Evolutionary conservation across 495 filamentous ascomycete genomes (phyloP), one percentile per base, ranked within the genome.

Genomic region (Trichoderma reesei): DNA sequence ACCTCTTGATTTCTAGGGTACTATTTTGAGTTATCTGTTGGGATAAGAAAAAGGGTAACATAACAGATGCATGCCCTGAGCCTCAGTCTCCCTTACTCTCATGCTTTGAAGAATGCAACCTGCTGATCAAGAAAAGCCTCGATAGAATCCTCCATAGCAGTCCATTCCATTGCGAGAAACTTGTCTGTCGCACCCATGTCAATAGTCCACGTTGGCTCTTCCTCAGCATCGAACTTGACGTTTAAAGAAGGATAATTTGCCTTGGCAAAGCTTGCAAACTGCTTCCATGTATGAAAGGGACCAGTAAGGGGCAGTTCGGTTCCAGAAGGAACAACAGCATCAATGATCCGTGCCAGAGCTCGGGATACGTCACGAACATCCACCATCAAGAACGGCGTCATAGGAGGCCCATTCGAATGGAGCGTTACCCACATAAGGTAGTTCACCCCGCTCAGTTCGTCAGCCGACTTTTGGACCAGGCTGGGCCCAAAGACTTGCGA

Each of bases 401-500:
- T 56, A 13, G 51, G 51, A 36, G 51, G 51, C 10, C 51, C 51
- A 34, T 56, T 26, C 10, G 51, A 56, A 14, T 56, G 51, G 9
- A 56, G 26, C 33, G 51, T 56, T 26, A 34, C 34, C 51, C 51
- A 56, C 51, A 56, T 56, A 33, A 56, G 51, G 51, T 33, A 56
- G 14, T 56, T 56, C 1, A 56, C 51, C 34, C 51, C 51, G 9
- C 51, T 56, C 9, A 56, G 51, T 1, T 36, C 51, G 14, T 26
- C 16, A 4, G 26, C 51, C 13, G 51, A 56, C 20, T 34, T 56
- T 33, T 56, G 51, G 11, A 56, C 51, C 8, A 56, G 51, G 11
- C 51, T 56, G 3, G 51, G 51, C 5, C 51, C 51, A 56, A 56
- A 56, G 10, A 56, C 51, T 34, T 56, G 51, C 8, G 51, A 56